Conservation (phyloP, 2,329 filamentous ascomycete genomes). For the Fusarium heterosporum region DNA sequence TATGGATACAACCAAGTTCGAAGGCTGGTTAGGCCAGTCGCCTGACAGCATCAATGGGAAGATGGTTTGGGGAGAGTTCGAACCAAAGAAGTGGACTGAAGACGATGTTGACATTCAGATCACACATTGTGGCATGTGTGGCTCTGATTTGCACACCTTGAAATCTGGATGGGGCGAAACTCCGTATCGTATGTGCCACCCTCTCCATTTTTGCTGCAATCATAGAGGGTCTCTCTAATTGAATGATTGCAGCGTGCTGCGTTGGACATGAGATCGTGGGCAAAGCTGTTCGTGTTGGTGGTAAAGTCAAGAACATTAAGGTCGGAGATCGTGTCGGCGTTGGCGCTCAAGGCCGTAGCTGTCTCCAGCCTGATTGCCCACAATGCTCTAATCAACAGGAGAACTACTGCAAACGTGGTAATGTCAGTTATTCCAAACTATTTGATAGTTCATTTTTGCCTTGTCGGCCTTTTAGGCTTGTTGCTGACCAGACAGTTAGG, state of each 20-base stretch:
- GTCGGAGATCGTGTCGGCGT: slow-evolving; percentile 74
- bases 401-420: slow-evolving; percentile 66
- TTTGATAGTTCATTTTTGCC: too few species aligned
- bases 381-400: slow-evolving; percentile 73
- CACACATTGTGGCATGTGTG: slow-evolving; percentile 75
- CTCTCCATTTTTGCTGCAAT: too few species aligned
- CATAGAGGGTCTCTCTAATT: too few species aligned
- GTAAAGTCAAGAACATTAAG: slow-evolving; percentile 62
- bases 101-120: slow-evolving; percentile 74
- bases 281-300: slow-evolving; percentile 65
- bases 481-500: too few species aligned
- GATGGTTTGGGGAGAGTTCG: slow-evolving; percentile 66
- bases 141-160: slow-evolving; percentile 69
- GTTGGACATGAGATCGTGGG: slow-evolving; percentile 77
- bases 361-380: slow-evolving; percentile 60
- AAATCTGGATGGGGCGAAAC: slow-evolving; percentile 62
- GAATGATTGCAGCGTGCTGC: slow-evolving; percentile 53
- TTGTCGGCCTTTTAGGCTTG: too few species aligned
- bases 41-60: slow-evolving; percentile 51
- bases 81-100: slow-evolving; percentile 75
- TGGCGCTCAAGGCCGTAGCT: slow-evolving; percentile 75
- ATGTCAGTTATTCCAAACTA: too few species aligned
- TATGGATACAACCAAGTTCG: neutral
- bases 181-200: neutral
- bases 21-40: slow-evolving; percentile 3